Base-by-base conservation (phyloP, 1,284 basidiomycete genomes). In the Fomitiporia mediterranea region DNA sequence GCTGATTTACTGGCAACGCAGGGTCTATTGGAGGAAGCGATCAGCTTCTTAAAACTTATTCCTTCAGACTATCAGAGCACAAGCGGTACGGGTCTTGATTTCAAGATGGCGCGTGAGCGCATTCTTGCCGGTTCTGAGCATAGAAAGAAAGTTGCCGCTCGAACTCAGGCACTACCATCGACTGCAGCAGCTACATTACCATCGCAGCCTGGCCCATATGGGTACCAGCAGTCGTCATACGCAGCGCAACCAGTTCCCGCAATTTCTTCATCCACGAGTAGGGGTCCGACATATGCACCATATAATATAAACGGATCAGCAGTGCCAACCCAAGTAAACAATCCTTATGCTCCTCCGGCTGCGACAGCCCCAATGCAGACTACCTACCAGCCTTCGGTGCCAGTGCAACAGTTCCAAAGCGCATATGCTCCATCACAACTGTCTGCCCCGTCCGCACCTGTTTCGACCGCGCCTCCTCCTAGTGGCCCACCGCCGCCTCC, bases 1-100 rank as follows among this genome's bases (percentile, higher is more conserved):
- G 94, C 96, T 9, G 91, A 97, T 64, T 73, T 98, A 57, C 79
- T 99, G 30, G 90, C 92, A 7, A 82, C 89, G 0, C 96, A 99
- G 67, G 95, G 95, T 43, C 79, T 97, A 28, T 74, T 96, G 51
- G 81, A 86, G 61, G 84, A 94, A 56, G 96, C 94, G 0, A 81
- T 89, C 37, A 77, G 78, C 54, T 97, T 92, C 71, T 74, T 97
- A 65, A 81, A 84, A 66, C 76, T 92, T 64, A 93, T 88, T 0
- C 96, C 97, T 1, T 66, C 74, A 13, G 86, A 86, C 58, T 98
- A 97, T 70, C 79, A 82, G 42, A 86, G 86, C 13, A 74, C 75
- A 2, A 71, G 73, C n/a, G 75, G 74, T 5, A 69, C 75, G 15
- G 69, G 71, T 13, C 61, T 74, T 42, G 83, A 86, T 64, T 77